These are phyloP conservation scores for Toxoplasma gondii DNA, from an alignment of 169 alveolate species.

Conservation along the genomic window DNA sequence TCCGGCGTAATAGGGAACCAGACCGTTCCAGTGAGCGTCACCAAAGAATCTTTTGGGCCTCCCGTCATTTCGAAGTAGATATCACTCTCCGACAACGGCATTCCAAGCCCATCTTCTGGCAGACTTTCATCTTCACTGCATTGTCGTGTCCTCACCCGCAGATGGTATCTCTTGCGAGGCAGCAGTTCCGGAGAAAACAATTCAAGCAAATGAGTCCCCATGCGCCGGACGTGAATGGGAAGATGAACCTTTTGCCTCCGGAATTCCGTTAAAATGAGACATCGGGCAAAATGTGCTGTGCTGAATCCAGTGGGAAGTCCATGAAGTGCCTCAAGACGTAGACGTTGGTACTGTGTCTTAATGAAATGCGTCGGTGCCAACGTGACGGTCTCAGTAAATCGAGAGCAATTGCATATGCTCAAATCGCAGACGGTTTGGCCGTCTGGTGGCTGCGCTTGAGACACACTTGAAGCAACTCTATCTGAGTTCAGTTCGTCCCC, in stretches of 20 bases:
- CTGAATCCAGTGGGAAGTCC: neutral
- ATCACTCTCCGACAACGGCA: conserved; percentile 12
- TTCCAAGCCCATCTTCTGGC: neutral
- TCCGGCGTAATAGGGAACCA: conserved; percentile 6
- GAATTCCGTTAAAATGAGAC: neutral
- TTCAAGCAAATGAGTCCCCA: neutral
- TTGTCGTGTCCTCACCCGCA: neutral
- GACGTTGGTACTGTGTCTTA: neutral
- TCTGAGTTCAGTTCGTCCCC: no score
- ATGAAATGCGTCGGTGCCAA: no score
- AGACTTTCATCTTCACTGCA: neutral
- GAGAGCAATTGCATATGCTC: no score
- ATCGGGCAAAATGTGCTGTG: neutral
- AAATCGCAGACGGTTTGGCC: no score
- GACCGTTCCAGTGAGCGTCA: neutral
- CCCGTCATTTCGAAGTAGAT: neutral
- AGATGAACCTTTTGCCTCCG: neutral
- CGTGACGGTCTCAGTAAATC: no score
- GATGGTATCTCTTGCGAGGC: neutral
- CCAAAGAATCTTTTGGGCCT: neutral
- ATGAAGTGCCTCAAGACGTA: neutral
- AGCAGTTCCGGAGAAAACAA: neutral
- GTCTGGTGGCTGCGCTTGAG: no score
- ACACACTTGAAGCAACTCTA: no score
- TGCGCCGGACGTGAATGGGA: neutral